Evolutionary conservation across 2,329 filamentous ascomycete genomes (phyloP).

Genomic region (Nemania diffusa): DNA sequence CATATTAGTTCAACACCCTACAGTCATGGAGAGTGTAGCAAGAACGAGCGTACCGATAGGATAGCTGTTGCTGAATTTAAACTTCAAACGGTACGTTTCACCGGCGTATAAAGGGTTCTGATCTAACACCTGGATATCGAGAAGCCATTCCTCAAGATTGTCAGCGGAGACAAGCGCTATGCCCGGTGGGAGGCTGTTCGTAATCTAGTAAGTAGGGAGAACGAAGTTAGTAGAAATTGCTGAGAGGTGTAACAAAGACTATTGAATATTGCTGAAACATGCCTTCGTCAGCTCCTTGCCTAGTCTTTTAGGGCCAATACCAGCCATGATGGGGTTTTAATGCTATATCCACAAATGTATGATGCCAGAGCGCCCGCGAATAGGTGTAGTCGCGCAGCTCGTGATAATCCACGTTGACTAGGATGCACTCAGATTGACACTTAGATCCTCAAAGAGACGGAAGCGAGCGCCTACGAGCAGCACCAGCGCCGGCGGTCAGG

Average conservation of each 20-base stretch:
- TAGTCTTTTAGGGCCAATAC: constrained; percentile 66
- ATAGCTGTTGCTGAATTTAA: constrained; percentile 84
- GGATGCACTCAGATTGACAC: constrained; percentile 5
- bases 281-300: constrained; percentile 70
- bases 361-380: constrained; percentile 11
- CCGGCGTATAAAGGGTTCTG: constrained; percentile 86
- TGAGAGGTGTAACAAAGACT: constrained; percentile 6
- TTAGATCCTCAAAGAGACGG: constrained; percentile 5
- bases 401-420: not conserved
- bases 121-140: constrained; percentile 93
- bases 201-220: constrained; percentile 56
- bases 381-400: constrained; percentile 6
- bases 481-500: constrained; percentile 22
- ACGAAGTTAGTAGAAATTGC: constrained; percentile 9
- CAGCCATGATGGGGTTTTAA: constrained; percentile 48
- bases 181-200: constrained; percentile 68
- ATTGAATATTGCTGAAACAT: constrained; percentile 22
- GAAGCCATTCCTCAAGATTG: constrained; percentile 87
- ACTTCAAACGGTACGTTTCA: constrained; percentile 85
- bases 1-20: constrained; percentile 22
- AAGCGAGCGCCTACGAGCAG: constrained; percentile 29
- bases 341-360: constrained; percentile 10
- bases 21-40: not conserved
- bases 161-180: constrained; percentile 85
- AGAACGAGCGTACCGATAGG: constrained; percentile 77